phyloP scores from a whole-genome alignment of 768 basidiomycete genomes.

The Vararia minispora region DNA sequence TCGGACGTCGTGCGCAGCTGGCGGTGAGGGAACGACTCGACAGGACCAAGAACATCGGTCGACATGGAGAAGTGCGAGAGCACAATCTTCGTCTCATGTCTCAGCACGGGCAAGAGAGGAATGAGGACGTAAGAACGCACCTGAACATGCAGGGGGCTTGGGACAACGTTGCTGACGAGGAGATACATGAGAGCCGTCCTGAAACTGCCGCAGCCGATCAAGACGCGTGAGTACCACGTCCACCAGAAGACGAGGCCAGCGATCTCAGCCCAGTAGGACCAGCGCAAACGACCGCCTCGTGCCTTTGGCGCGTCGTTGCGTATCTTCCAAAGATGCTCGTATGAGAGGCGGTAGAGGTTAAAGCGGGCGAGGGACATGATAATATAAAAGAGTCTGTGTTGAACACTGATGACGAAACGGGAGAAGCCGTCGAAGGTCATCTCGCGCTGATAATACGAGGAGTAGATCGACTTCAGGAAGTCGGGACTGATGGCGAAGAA shows the following conservation, averaged over 20 bases:
- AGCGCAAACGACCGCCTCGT: slow-evolving; percentile 58
- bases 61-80: slow-evolving; percentile 97
- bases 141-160: slow-evolving; percentile 93
- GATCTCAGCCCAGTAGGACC: slow-evolving; percentile 75
- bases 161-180: slow-evolving; percentile 72
- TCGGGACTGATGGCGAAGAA: slow-evolving; percentile 89
- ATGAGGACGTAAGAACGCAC: slow-evolving; percentile 27
- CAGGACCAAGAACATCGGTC: slow-evolving; percentile 80
- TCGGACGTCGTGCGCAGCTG: slow-evolving; percentile 98
- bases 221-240: slow-evolving; percentile 70
- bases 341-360: slow-evolving; percentile 89
- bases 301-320: slow-evolving; percentile 54
- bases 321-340: slow-evolving; percentile 56
- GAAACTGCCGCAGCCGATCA: slow-evolving; percentile 66
- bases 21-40: slow-evolving; percentile 86
- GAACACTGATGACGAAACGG: slow-evolving; percentile 53
- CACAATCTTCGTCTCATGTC: slow-evolving; percentile 82
- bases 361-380: slow-evolving; percentile 86
- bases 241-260: slow-evolving; percentile 73
- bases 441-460: slow-evolving; percentile 87
- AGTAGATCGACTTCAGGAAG: slow-evolving; percentile 82
- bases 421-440: slow-evolving; percentile 70
- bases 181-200: slow-evolving; percentile 60
- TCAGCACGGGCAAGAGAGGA: not conserved
- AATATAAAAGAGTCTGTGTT: slow-evolving; percentile 90